These are phyloP conservation scores for Naganishia sp. DNA, from an alignment of 1,284 basidiomycete genomes.

Conservation along the genomic window DNA sequence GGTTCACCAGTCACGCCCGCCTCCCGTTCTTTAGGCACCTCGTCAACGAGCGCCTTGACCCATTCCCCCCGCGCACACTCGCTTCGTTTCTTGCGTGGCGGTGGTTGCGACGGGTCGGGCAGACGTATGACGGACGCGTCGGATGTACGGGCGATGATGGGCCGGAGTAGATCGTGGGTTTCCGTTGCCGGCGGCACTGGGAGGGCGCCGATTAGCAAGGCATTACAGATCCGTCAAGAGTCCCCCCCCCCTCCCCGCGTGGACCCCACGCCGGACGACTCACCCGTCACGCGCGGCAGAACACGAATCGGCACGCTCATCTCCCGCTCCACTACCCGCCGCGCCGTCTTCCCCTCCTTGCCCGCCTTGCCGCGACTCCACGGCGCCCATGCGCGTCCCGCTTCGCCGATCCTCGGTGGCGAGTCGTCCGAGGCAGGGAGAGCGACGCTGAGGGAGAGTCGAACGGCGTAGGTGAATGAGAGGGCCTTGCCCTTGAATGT, in stretches of 20 bases:
- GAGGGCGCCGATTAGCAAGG: neutral
- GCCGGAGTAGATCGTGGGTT: constrained; percentile 50
- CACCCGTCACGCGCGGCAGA: constrained; percentile 69
- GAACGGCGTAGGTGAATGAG: constrained; percentile 82
- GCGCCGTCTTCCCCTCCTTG: constrained; percentile 10
- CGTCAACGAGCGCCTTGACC: neutral
- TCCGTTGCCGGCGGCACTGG: constrained; percentile 38
- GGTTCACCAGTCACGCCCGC: too few relatives aligned
- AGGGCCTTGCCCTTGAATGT: constrained; percentile 82
- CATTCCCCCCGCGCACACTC: neutral
- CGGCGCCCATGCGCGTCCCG: constrained; percentile 44
- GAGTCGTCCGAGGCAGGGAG: constrained; percentile 28
- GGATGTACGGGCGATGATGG: constrained; percentile 53
- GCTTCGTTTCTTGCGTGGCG: constrained; percentile 21
- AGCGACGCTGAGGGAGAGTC: constrained; percentile 63
- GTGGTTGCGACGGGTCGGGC: neutral
- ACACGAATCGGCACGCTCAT: constrained; percentile 86
- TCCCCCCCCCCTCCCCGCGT: neutral
- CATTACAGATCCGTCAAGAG: too few relatives aligned
- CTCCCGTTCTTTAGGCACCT: neutral
- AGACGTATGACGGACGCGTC: constrained; percentile 37
- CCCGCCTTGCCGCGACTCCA: constrained; percentile 36
- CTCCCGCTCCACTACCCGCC: constrained; percentile 58
- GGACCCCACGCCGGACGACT: neutral
- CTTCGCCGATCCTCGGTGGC: neutral